Evolutionary conservation across 306 rosid species (phyloP).

Genomic region (Prunus armeniaca): DNA sequence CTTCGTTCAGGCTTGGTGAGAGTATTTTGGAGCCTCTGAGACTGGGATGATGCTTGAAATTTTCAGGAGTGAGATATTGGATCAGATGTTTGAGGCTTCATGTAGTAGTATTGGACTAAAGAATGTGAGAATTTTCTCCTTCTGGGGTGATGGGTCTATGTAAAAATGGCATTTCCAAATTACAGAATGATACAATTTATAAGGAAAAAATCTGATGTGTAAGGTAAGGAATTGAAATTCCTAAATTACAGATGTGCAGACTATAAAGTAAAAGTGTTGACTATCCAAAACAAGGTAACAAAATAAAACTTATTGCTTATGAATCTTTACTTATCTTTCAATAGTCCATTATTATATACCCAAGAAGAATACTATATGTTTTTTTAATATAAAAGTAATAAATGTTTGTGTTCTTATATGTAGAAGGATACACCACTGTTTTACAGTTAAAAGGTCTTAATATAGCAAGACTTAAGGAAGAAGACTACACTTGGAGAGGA

Average conservation of each 20-base stretch:
- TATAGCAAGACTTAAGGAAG: constrained; percentile 48
- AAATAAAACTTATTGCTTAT: too few relatives aligned
- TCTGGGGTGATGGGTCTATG: constrained; percentile 11
- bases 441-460: constrained; percentile 78
- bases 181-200: too few relatives aligned
- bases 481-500: constrained; percentile 23
- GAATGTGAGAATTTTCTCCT: constrained; percentile 4
- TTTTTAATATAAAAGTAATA: constrained; percentile 13
- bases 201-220: too few relatives aligned
- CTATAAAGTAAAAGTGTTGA: too few relatives aligned
- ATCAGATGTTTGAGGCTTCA: constrained; percentile 32
- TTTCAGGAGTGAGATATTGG: constrained; percentile 44
- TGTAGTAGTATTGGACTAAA: constrained; percentile 2
- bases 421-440: constrained; percentile 43
- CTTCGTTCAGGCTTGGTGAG: constrained; percentile 1
- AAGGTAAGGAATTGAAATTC: too few relatives aligned
- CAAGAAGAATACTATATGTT: neutral
- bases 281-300: too few relatives aligned
- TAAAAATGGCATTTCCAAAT: too few relatives aligned
- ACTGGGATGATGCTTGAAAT: constrained; percentile 32
- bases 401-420: constrained; percentile 35
- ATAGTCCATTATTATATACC: neutral
- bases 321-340: too few relatives aligned
- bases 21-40: constrained; percentile 8
- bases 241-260: too few relatives aligned